Conservation (phyloP, 2,329 filamentous ascomycete genomes). For the Trichoderma sp. region DNA sequence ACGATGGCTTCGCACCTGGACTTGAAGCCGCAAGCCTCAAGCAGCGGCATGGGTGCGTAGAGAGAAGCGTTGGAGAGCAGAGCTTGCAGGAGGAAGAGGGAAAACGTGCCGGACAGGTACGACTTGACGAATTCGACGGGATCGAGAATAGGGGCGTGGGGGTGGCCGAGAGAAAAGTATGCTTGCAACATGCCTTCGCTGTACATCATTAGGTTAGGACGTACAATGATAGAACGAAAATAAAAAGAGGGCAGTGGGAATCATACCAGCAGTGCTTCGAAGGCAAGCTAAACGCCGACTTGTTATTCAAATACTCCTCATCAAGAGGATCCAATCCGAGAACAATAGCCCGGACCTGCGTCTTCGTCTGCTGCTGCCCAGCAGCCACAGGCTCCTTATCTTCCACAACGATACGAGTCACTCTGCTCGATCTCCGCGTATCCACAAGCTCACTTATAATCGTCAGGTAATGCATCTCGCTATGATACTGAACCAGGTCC, state of each 20-base stretch:
- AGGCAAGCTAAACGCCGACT: neutral
- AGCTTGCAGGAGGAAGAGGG: neutral
- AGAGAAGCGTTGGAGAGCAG: neutral
- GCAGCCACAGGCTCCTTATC: neutral
- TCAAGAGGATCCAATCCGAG: neutral
- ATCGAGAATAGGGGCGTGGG: neutral
- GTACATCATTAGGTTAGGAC: neutral
- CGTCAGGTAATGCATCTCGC: neutral
- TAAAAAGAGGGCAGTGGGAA: neutral
- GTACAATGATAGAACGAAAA: neutral
- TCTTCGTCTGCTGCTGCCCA: neutral
- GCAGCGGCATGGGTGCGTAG: neutral
- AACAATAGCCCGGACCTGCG: neutral
- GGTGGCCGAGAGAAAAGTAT: neutral
- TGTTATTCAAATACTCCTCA: neutral
- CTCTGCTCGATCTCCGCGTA: neutral
- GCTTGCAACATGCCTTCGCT: neutral
- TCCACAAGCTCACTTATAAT: neutral
- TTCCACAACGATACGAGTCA: neutral
- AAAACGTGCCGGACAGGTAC: neutral
- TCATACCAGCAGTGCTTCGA: neutral
- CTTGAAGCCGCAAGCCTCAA: neutral
- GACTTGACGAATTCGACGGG: neutral
- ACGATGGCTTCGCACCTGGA: neutral
- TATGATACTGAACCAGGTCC: neutral